A percentile compares a stretch with the other conserved stretches of the same genome.
Conservation (phyloP, 2,329 filamentous ascomycete species). For the Penicillium sp. region DNA sequence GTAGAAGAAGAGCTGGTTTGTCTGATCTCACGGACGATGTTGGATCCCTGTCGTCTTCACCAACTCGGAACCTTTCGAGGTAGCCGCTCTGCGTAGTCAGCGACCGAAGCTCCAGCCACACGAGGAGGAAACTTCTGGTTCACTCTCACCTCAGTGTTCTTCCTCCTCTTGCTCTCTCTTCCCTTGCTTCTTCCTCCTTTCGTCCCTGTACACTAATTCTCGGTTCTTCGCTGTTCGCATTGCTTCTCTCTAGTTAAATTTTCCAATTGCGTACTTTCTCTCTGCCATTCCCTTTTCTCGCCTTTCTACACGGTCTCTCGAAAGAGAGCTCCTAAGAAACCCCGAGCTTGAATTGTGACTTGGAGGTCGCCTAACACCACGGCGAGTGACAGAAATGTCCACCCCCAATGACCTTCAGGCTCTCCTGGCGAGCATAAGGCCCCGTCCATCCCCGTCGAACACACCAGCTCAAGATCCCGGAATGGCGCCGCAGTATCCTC, state of each 20-base stretch:
- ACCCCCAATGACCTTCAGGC: conserved; percentile 53
- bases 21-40: neutral
- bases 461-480: conserved; percentile 36
- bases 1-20: neutral
- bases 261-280: conserved; percentile 11
- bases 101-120: conserved; percentile 23
- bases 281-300: conserved; percentile 14
- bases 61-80: neutral
- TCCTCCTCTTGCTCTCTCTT: conserved; percentile 19
- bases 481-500: conserved; percentile 31
- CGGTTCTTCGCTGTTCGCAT: neutral
- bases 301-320: conserved; percentile 29
- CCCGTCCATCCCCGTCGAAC: conserved; percentile 43
- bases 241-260: conserved; percentile 16
- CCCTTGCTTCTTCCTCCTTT: conserved; percentile 7
- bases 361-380: conserved; percentile 34
- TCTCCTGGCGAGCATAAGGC: conserved; percentile 52
- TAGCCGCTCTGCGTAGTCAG: neutral
- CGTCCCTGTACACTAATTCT: conserved; percentile 24
- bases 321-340: conserved; percentile 39
- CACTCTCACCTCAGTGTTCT: conserved; percentile 22
- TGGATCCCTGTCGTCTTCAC: neutral
- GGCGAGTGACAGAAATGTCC: conserved; percentile 53
- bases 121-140: conserved; percentile 28
- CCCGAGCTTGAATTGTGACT: conserved; percentile 31